Evolutionary conservation across 441 rosid genomes (phyloP).

Genomic region (Raphanus hybrid): DNA sequence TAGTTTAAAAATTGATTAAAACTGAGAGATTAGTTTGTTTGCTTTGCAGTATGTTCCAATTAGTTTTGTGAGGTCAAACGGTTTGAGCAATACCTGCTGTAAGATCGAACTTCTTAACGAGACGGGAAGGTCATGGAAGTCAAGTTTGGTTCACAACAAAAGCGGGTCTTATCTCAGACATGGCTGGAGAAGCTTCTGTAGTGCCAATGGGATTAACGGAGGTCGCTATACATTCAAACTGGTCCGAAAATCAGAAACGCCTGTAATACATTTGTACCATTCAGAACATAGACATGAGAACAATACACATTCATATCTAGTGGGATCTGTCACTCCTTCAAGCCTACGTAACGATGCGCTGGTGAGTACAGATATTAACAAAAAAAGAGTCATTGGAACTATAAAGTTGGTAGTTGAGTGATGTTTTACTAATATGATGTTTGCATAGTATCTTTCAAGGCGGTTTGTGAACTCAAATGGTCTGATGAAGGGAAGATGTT

Average conservation of each 20-base stretch:
- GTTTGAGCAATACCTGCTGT: background rate
- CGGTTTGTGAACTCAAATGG: constrained; percentile 23
- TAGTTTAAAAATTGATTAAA: background rate
- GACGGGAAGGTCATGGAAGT: constrained; percentile 36
- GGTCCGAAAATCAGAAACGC: constrained; percentile 4
- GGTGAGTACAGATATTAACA: constrained; percentile 24
- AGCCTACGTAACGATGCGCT: constrained; percentile 6
- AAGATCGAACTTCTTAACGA: constrained; percentile 25
- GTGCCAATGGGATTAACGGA: constrained; percentile 11
- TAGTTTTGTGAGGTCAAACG: constrained; percentile 30
- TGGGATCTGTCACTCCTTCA: constrained; percentile 27
- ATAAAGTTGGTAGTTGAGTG: no score
- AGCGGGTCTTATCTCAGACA: constrained; percentile 18
- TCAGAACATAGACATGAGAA: background rate
- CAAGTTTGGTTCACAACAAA: constrained; percentile 13
- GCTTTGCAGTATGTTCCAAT: constrained; percentile 34
- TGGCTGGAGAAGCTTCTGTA: constrained; percentile 35
- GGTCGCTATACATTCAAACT: constrained; percentile 31
- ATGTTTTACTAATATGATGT: no score
- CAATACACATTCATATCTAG: constrained; percentile 7
- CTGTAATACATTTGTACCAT: constrained; percentile 30
- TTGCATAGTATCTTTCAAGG: no score
- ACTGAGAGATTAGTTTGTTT: background rate
- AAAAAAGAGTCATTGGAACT: background rate
- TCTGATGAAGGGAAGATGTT: constrained; percentile 3